Conservation (phyloP, 2,329 filamentous ascomycete species). For the Periglandula ipomoeae region DNA sequence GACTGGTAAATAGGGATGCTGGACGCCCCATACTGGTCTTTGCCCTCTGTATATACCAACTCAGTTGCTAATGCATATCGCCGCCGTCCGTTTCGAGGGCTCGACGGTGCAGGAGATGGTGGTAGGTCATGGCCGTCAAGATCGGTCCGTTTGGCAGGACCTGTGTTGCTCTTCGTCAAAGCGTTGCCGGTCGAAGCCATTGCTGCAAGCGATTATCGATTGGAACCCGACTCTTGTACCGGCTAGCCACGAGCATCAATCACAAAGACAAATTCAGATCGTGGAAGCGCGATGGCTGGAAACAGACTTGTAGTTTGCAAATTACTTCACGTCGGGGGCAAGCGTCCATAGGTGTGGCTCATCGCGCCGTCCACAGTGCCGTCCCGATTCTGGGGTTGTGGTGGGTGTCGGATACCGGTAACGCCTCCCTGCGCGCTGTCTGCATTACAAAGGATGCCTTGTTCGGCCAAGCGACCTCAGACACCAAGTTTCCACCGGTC, state of each 20-base stretch:
- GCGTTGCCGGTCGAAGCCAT: slow-evolving; percentile 2
- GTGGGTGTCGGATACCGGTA: too few species aligned
- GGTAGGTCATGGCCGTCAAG: slow-evolving; percentile 78
- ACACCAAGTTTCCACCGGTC: too few species aligned
- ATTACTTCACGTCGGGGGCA: background rate
- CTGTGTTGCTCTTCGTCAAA: background rate
- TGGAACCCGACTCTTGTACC: background rate
- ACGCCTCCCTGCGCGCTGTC: too few species aligned
- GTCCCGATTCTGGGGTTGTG: too few species aligned
- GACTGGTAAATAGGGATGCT: slow-evolving; percentile 98
- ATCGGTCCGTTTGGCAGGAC: slow-evolving; percentile 50
- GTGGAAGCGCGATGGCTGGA: background rate
- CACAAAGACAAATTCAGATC: background rate
- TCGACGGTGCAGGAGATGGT: slow-evolving; percentile 88
- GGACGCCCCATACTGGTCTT: slow-evolving; percentile 93
- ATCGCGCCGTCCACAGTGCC: too few species aligned
- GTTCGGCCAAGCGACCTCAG: too few species aligned
- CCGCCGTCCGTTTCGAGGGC: slow-evolving; percentile 67
- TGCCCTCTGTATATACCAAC: slow-evolving; percentile 90
- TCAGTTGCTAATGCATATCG: slow-evolving; percentile 94
- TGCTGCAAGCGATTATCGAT: background rate
- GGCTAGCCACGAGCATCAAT: background rate
- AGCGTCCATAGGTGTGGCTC: background rate
- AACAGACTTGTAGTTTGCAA: background rate
- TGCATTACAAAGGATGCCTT: too few species aligned